phyloP scores from a whole-genome alignment of 495 filamentous ascomycete genomes.

The Jackrogersella multiformis region DNA sequence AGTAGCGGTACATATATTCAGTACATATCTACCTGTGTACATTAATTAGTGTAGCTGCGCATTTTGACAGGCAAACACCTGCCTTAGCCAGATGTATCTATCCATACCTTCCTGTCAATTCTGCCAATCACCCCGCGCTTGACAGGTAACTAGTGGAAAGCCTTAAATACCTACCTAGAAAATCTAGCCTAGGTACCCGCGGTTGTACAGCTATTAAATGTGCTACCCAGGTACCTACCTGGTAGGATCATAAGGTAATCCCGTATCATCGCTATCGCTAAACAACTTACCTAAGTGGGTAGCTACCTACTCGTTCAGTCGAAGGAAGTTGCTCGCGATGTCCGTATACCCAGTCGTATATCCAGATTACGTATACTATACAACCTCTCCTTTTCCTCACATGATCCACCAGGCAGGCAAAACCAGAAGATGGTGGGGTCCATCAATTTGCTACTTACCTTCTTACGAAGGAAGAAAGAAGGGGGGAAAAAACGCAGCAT shows the following conservation, averaged over 20 bases:
- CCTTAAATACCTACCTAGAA: no score
- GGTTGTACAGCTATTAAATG: conserved; percentile 32
- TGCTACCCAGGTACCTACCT: no score
- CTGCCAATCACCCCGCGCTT: conserved; percentile 36
- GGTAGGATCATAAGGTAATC: conserved; percentile 11
- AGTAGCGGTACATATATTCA: not conserved
- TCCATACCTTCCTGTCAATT: not conserved
- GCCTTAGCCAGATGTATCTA: not conserved
- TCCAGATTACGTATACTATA: conserved; percentile 12
- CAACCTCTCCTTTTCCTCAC: conserved; percentile 30
- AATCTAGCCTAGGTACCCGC: no score
- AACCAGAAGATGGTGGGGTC: conserved; percentile 28
- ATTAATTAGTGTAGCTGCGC: not conserved
- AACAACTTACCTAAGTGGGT: conserved; percentile 31
- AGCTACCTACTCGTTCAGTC: conserved; percentile 12
- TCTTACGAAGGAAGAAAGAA: conserved; percentile 13
- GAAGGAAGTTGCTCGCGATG: conserved; percentile 13
- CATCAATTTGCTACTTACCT: conserved; percentile 4
- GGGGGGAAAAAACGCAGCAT: conserved; percentile 18
- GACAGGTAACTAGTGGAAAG: conserved; percentile 4
- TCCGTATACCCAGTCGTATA: not conserved
- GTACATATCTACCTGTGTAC: not conserved
- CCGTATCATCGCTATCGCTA: conserved; percentile 12
- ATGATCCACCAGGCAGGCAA: conserved; percentile 36
- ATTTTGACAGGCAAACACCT: conserved; percentile 9